These are phyloP conservation scores for Teratosphaeria zuluensis DNA, from an alignment of 2,329 filamentous ascomycete species.

Conservation along the genomic window DNA sequence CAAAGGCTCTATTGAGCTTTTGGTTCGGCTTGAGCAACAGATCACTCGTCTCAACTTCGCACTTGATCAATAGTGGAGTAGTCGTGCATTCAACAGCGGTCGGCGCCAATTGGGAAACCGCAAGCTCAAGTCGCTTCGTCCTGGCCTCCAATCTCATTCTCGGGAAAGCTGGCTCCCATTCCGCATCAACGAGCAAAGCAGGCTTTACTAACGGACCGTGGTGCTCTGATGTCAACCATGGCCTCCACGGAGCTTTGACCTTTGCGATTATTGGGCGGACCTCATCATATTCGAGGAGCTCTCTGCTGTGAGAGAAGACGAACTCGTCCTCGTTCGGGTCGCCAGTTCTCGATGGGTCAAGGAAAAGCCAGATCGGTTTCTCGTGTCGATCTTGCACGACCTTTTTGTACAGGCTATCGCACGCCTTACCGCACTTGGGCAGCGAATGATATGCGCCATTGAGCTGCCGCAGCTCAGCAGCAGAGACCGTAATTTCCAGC, in stretches of 20 bases:
- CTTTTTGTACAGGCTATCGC: conserved; percentile 44
- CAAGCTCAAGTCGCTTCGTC: neutral
- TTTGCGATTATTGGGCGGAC: conserved; percentile 37
- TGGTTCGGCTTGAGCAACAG: neutral
- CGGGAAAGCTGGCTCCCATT: conserved; percentile 1
- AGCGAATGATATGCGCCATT: conserved; percentile 43
- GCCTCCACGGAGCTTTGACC: conserved; percentile 38
- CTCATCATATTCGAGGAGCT: conserved; percentile 38
- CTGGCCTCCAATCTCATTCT: neutral
- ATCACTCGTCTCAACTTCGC: neutral
- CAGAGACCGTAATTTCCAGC: conserved; percentile 29
- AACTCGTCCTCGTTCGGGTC: conserved; percentile 42
- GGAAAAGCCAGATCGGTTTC: conserved; percentile 44
- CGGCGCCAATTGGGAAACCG: neutral
- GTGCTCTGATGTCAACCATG: conserved; percentile 15
- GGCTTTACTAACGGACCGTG: conserved; percentile 1
- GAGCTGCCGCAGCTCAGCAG: neutral
- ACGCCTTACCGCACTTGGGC: conserved; percentile 49
- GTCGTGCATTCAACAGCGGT: neutral
- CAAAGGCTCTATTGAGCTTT: conserved; percentile 1
- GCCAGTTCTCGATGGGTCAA: conserved; percentile 45
- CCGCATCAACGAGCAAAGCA: conserved; percentile 2
- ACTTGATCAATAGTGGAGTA: neutral
- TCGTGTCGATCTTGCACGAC: conserved; percentile 4
- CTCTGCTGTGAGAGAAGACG: conserved; percentile 45